Conservation (phyloP, 345 rosid species). For the Citrus unshiu region DNA sequence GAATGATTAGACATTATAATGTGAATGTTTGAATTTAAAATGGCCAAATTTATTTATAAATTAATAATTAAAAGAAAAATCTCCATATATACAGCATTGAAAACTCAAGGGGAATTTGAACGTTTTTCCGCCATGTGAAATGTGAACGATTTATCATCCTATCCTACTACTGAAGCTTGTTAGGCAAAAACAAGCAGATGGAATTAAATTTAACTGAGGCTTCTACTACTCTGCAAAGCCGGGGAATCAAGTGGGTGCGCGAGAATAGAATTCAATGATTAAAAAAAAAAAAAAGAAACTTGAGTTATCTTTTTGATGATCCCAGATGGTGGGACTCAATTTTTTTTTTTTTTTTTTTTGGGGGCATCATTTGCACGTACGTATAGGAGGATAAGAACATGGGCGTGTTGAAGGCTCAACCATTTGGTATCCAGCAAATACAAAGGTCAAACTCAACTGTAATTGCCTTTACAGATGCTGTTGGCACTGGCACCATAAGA, state of each 20-base stretch:
- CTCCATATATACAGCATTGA: too few relatives aligned
- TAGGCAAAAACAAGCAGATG: too few relatives aligned
- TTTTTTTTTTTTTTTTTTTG: not conserved
- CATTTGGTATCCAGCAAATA: slow-evolving; percentile 20
- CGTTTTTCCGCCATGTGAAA: too few relatives aligned
- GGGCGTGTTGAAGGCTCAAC: slow-evolving; percentile 7
- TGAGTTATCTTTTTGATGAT: slow-evolving; percentile 21
- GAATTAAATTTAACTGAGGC: not conserved
- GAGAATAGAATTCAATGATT: too few relatives aligned
- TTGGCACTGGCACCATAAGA: slow-evolving; percentile 25
- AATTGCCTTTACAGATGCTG: slow-evolving; percentile 33
- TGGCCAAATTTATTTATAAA: too few relatives aligned
- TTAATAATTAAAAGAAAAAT: too few relatives aligned
- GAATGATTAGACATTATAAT: too few relatives aligned
- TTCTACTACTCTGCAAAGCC: slow-evolving; percentile 23
- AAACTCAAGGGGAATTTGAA: too few relatives aligned
- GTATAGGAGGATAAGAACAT: not conserved
- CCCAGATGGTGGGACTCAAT: slow-evolving; percentile 33
- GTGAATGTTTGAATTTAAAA: too few relatives aligned
- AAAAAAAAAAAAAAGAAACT: not conserved
- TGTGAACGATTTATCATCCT: too few relatives aligned
- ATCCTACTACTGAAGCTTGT: too few relatives aligned
- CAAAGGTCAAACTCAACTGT: slow-evolving; percentile 35
- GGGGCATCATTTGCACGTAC: not conserved
- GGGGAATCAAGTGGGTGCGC: not conserved